phyloP scores from a whole-genome alignment of 306 rosid species.

The Acacia acuminata region DNA sequence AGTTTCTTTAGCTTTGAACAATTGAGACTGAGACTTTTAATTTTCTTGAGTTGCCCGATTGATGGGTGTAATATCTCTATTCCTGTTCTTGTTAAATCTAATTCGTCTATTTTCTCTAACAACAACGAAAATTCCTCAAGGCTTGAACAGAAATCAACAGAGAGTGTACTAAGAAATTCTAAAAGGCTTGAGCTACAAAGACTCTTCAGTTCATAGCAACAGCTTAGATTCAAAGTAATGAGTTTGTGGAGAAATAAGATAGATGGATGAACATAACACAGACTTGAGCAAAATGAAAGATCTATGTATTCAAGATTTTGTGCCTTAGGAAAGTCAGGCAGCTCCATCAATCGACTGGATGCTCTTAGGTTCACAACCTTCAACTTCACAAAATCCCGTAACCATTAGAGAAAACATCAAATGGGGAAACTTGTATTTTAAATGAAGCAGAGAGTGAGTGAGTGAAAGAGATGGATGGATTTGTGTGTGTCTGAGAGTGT shows the following conservation, averaged over 20 bases:
- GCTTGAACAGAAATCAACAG: background rate
- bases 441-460: background rate
- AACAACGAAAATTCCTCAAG: conserved; percentile 21
- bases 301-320: conserved; percentile 15
- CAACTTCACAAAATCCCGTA: conserved; percentile 24
- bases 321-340: conserved; percentile 29
- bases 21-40: background rate
- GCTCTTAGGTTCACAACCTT: background rate
- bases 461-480: too few species aligned
- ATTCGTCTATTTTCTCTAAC: background rate
- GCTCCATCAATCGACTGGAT: background rate
- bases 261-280: too few species aligned
- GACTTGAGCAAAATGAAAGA: conserved; percentile 15
- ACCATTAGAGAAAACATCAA: background rate
- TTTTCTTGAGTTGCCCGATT: conserved; percentile 10
- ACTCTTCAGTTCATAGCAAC: background rate
- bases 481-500: background rate
- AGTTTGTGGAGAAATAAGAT: background rate
- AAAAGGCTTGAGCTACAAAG: conserved; percentile 6
- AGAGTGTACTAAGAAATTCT: background rate
- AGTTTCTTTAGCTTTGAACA: background rate
- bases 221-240: background rate
- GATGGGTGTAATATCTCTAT: conserved; percentile 16
- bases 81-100: background rate
- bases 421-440: background rate